Evolutionary conservation across 2,329 filamentous ascomycete genomes (phyloP), one percentile per base, ranked within the genome.

Genomic region (Hymenoscyphus infarciens): DNA sequence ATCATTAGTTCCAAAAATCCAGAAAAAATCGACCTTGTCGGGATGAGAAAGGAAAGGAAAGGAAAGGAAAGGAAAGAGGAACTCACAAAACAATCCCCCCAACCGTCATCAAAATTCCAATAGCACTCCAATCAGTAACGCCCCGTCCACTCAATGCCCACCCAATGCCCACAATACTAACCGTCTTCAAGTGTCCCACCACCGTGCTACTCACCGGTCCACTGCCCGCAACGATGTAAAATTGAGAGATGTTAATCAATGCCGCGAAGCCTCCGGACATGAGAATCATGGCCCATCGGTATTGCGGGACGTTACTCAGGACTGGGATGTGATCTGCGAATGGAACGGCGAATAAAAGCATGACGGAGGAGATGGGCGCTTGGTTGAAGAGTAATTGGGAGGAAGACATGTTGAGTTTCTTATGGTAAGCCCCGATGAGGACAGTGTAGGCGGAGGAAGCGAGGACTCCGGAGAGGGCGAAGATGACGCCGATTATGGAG

Each of bases 401-500:
- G 59, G 77, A 78, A 53, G 74, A 75, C 71, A 80, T 77, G 19
- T 77, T 72, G 55, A 80, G 73, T 62, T 74, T 77, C 45, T 75
- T 74, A 68, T 80, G 78, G 66, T 78, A 80, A 49, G 74, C 72
- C 52, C 75, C 75, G 58, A 81, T 79, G 53, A 71, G 66, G n/a
- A 71, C 69, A 0, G 68, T 70, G 58, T 71, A 71, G 3, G 59
- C 68, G 0, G 67, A 67, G 11, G 63, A 66, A 3, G 85, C 84
- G 52, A 85, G 78, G 8, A 89, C 84, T 55, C 86, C 86, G 1
- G 75, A 70, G 56, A 89, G 81, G 22, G 86, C 85, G 69, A 88
- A 88, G 22, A 84, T 66, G 1, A 88, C 80, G n/a, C 87, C 85
- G 31, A 86, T 72, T 0, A 77, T 74, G 3, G 79, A 79, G 1